Evolutionary conservation across 192 early-diverging fungal species (phyloP).

Genomic region (Backusella macrospora): DNA sequence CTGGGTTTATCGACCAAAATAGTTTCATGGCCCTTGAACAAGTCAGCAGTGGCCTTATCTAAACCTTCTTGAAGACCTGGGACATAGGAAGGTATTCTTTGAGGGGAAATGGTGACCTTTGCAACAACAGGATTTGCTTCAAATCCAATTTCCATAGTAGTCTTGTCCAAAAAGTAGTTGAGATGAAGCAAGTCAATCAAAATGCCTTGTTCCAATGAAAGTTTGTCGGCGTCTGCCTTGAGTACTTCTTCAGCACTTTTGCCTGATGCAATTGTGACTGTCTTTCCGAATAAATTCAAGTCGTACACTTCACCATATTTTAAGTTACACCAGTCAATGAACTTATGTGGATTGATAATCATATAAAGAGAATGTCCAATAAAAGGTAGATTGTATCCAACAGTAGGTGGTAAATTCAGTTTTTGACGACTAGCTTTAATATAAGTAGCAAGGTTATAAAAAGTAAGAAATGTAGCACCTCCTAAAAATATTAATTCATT

Average conservation of each 20-base stretch:
- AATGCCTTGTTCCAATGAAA: constrained; percentile 33
- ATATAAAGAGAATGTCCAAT: constrained; percentile 34
- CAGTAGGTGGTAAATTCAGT: constrained; percentile 22
- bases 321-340: constrained; percentile 28
- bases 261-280: constrained; percentile 17
- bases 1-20: not conserved
- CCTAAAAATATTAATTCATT: constrained; percentile 11
- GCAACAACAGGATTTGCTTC: constrained; percentile 25
- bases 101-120: not conserved
- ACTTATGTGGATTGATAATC: constrained; percentile 3
- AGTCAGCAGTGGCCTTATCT: not conserved
- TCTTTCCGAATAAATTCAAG: constrained; percentile 27
- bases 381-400: constrained; percentile 26
- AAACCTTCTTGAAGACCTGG: constrained; percentile 18
- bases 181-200: constrained; percentile 27
- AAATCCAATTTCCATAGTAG: constrained; percentile 28
- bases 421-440: constrained; percentile 17
- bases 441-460: constrained; percentile 21
- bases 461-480: constrained; percentile 6
- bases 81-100: constrained; percentile 20
- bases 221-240: constrained; percentile 19
- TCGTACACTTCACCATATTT: constrained; percentile 36
- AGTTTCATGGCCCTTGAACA: not conserved
- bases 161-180: constrained; percentile 20
- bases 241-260: constrained; percentile 26